These are phyloP conservation scores for Ceriops zippeliana DNA, from an alignment of 345 rosid species.

Conservation along the genomic window DNA sequence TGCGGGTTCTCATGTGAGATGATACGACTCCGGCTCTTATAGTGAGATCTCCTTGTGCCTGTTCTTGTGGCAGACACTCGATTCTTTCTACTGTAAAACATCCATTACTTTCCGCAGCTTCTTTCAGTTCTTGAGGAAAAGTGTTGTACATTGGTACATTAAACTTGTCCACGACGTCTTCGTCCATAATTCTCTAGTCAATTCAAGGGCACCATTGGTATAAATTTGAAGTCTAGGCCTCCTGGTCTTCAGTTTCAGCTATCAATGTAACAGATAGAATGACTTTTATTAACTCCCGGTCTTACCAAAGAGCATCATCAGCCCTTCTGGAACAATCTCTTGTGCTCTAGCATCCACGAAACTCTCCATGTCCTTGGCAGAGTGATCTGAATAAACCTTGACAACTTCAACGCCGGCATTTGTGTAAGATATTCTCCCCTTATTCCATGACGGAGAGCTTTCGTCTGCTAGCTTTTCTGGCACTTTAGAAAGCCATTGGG, in stretches of 20 bases:
- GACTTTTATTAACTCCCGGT: neutral
- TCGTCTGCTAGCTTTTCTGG: slow-evolving; percentile 1
- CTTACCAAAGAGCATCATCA: slow-evolving; percentile 3
- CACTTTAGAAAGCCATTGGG: slow-evolving; percentile 11
- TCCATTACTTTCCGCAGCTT: neutral
- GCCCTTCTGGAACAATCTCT: slow-evolving; percentile 15
- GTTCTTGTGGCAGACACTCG: neutral
- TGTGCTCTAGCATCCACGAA: slow-evolving; percentile 16
- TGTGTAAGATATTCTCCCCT: slow-evolving; percentile 12
- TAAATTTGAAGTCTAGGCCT: no score
- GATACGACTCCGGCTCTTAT: neutral
- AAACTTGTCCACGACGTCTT: slow-evolving; percentile 9
- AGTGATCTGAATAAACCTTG: slow-evolving; percentile 12
- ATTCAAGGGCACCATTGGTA: no score
- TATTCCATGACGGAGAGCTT: slow-evolving; percentile 20
- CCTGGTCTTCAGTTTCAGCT: no score
- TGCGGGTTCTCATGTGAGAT: slow-evolving; percentile 1
- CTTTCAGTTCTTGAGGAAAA: slow-evolving; percentile 3
- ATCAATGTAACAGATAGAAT: no score
- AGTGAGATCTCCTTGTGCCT: neutral
- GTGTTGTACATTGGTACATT: slow-evolving; percentile 8
- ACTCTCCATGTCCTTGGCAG: slow-evolving; percentile 4
- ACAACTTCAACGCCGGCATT: neutral
- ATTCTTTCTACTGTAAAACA: neutral
- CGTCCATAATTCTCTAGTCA: neutral